Base-by-base conservation (phyloP, 2,329 filamentous ascomycete species). In the Monosporascus sp. region DNA sequence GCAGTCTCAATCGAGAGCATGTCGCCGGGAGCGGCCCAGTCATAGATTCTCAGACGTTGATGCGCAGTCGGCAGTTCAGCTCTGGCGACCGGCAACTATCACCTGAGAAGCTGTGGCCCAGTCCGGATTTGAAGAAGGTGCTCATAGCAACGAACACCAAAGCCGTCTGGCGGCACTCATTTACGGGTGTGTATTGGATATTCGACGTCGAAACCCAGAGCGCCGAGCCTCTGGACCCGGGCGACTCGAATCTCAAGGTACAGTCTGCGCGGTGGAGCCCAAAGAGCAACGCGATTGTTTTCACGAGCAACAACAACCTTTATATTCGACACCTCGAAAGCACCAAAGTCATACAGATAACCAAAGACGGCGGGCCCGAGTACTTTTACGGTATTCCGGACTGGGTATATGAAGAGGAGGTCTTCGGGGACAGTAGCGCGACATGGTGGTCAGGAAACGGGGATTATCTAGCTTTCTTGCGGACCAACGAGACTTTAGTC, bases 381-480 rank as follows among this genome's bases (percentile, higher is more conserved):
- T 83, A 94, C 54, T 99, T 99, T 71, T 97, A 99, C 63, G 94
- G 94, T 18, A 84, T 97, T 20, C 94, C 94, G 0, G 95, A 99
- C 69, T 99, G 94, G 94, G 94, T 97, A 0, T 96, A 96, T 64
- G 90, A 96, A 67, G 79, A 82, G 59, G 90, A 96, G 68, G 90
- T 96, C 3, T 89, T 97, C 57, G 70, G 76, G 15, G 86, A 82
- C 1, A 88, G 89, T 61, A 90, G 83, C 56, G 93, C 89, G 5
- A 95, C 92, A 1, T 99, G 95, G 94, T 99, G 92, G 92, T 93
- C 90, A 36, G 81, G 86, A 37, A 90, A 95, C 67, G 94, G 92
- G 49, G 87, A 90, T 62, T 96, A 89, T 66, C 73, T 99, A 54
- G 90, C 94, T 22, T 99, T 96, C 69, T 75, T 99, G 55, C 86